Conservation (phyloP, 148 eudicot genomes). For the Gaultheria prostrata region DNA sequence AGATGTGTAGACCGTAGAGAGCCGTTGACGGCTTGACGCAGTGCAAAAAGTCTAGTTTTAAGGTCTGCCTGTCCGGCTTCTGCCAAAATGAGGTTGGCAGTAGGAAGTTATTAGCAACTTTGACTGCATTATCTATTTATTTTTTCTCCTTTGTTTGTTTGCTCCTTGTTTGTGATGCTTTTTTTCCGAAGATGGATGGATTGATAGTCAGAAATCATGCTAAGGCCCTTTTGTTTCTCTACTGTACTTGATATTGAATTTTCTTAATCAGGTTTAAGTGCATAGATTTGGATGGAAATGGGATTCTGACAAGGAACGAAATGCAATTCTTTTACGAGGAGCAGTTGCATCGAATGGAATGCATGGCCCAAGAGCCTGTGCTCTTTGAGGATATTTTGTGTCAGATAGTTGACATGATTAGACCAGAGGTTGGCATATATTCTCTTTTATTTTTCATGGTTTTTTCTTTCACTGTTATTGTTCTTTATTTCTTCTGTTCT, state of each 20-base stretch:
- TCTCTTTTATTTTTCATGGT: background rate
- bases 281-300: slow-evolving; percentile 95
- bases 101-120: background rate
- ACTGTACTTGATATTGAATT: slow-evolving; percentile 10
- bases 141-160: background rate
- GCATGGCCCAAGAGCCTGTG: slow-evolving; percentile 98
- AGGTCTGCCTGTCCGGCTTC: background rate
- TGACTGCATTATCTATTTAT: background rate
- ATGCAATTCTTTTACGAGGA: slow-evolving; percentile 97
- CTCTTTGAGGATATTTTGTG: slow-evolving; percentile 96
- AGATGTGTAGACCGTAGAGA: background rate
- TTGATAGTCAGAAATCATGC: background rate
- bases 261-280: slow-evolving; percentile 77
- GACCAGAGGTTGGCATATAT: slow-evolving; percentile 61
- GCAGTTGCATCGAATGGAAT: slow-evolving; percentile 98
- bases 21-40: background rate
- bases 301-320: slow-evolving; percentile 78
- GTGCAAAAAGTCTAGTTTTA: background rate
- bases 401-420: slow-evolving; percentile 92
- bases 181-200: slow-evolving; percentile 2
- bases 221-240: background rate
- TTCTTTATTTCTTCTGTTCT: background rate
- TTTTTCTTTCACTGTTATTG: background rate
- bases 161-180: background rate
- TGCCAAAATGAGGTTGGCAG: background rate